These are phyloP conservation scores for Ceratorhiza oryzae-sativae DNA, from an alignment of 1,284 basidiomycete genomes.

Conservation along the genomic window DNA sequence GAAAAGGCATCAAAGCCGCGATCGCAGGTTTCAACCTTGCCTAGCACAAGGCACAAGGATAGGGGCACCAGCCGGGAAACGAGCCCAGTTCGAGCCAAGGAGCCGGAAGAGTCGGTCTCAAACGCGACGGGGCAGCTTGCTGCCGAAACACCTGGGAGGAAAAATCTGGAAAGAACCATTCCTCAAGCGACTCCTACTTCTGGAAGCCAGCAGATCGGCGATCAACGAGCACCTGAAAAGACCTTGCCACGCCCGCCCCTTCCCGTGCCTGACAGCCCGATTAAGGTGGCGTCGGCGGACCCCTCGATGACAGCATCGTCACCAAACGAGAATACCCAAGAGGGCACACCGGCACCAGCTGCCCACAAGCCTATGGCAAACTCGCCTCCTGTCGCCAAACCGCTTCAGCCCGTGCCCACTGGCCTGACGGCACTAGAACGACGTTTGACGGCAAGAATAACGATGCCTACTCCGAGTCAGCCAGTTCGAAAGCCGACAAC, in stretches of 20 bases:
- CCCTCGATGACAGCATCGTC: not conserved
- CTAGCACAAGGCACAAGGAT: conserved; percentile 28
- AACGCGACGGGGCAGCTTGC: not conserved
- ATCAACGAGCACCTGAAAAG: not conserved
- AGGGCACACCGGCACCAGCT: not conserved
- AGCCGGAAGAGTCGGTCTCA: not conserved
- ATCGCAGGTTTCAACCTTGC: conserved; percentile 17
- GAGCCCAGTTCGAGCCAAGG: conserved; percentile 32
- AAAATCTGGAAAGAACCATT: not conserved
- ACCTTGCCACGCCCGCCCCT: not conserved
- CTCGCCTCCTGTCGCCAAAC: not conserved
- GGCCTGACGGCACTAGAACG: conserved; percentile 24
- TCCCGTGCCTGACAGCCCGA: not conserved
- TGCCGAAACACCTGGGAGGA: not conserved
- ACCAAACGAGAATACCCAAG: not conserved
- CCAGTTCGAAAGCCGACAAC: not conserved
- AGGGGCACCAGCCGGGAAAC: not conserved
- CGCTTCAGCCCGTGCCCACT: conserved; percentile 16
- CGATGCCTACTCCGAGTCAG: not conserved
- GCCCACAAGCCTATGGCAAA: not conserved
- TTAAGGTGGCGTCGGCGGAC: not conserved
- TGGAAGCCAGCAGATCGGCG: not conserved
- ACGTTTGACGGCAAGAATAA: not conserved
- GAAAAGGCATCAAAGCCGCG: conserved; percentile 35
- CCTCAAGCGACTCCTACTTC: not conserved